Conservation (phyloP, 2,329 filamentous ascomycete genomes). For the Epichloe baconii region DNA sequence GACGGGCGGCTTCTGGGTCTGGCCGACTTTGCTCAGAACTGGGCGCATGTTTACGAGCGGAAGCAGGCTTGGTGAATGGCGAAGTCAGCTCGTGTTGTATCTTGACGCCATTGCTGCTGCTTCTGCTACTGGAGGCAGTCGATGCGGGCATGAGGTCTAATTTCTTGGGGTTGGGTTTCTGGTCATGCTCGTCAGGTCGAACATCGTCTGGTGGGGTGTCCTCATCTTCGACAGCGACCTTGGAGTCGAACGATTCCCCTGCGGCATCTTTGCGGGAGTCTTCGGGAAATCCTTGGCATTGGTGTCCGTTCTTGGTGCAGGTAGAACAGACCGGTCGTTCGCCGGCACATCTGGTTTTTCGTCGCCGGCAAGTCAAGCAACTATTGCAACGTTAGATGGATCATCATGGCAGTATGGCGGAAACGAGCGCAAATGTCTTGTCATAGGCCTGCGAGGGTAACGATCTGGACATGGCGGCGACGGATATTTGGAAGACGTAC, state of each 20-base stretch:
- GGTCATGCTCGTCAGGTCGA: slow-evolving; percentile 4
- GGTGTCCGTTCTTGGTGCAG: slow-evolving; percentile 57
- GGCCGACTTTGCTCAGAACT: background rate
- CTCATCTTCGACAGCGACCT: slow-evolving; percentile 8
- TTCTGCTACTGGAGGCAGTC: background rate
- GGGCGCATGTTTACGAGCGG: background rate
- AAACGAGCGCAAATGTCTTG: background rate
- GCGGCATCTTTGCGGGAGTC: slow-evolving; percentile 29
- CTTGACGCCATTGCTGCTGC: background rate
- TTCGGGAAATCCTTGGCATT: slow-evolving; percentile 55
- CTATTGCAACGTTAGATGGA: slow-evolving; percentile 21
- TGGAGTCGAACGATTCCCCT: slow-evolving; percentile 11
- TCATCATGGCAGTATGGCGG: background rate
- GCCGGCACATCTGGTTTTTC: slow-evolving; percentile 64
- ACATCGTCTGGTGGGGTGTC: slow-evolving; percentile 3
- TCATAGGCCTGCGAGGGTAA: background rate
- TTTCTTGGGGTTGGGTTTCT: background rate
- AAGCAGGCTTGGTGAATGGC: background rate
- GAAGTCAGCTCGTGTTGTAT: background rate
- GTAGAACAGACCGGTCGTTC: slow-evolving; percentile 61
- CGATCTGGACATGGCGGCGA: background rate
- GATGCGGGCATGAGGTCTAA: background rate
- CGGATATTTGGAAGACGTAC: slow-evolving; percentile 31
- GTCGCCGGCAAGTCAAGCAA: slow-evolving; percentile 60
- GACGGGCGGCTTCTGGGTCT: background rate